Base-by-base conservation (phyloP, 805 yeast species). In the Yarrowia sp. region DNA sequence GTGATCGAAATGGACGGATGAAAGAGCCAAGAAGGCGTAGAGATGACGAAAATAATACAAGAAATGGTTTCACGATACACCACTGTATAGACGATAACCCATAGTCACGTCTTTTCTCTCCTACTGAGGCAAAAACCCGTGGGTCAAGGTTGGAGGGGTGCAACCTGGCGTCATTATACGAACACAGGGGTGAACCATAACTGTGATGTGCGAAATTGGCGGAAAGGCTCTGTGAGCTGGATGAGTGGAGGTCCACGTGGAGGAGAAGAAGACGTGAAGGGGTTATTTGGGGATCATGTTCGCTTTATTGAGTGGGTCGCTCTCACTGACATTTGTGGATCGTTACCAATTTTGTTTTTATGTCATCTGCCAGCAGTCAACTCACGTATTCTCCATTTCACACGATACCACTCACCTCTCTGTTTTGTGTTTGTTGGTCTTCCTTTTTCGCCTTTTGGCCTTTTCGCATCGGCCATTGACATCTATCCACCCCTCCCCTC, bases 111-210 rank as follows among this genome's bases (percentile, higher is more conserved):
- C 40, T 38, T 38, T 38, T 4, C 41, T 35, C 41, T 35, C 58
- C 5, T 14, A 4, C 16, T 53, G 58, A 53, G 58, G 58, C 43
- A 53, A 53, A 52, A 19, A 53, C 59, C 45, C 59, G 45, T 53
- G 59, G 16, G 45, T 40, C 59, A 40, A 53, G 59, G 59, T 53
- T 53, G 45, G 35, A 53, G 59, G 42, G 59, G 59, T 53, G 63
- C 38, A 56, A 56, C 46, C 48, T 56, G 63, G 48, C 48, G 48
- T 41, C 22, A 56, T 41, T 56, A 56, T 56, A 56, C 63, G 63
- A 56, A 59, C 42, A 59, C 65, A 59, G 65, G 65, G 65, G 65
- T 19, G 65, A 59, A 59, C 65, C 35, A 45, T 59, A 59, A 59
- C 26, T 41, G 63, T 43, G 40, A 41, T 8, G 59, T 53, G 59